Evolutionary conservation across 495 filamentous ascomycete genomes (phyloP), one percentile per base, ranked within the genome.

Genomic region (Lepidopterella palustris): DNA sequence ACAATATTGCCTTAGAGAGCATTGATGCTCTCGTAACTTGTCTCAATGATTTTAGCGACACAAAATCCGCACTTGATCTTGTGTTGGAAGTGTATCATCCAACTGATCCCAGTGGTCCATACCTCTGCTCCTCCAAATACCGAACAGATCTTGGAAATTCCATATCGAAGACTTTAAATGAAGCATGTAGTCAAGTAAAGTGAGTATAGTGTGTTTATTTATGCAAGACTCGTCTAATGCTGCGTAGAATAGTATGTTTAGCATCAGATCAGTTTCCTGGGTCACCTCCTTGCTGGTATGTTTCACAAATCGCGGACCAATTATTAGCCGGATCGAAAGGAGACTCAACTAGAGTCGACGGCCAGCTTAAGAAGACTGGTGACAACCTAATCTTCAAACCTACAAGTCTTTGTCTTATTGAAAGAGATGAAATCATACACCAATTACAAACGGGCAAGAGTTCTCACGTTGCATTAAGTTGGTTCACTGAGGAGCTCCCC

Each of bases 1-100:
- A 59, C n/a, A 58, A 65, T 29, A n/a, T 65, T 18, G 53, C 53
- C 6, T 26, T 51, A 20, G 40, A 61, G 50, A 59, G 55, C 18
- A 24, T 61, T 20, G 53, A 60, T n/a, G 53, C 21, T 6, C 29
- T 62, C 4, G 26, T 39, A 11, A 5, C 6, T 11, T 42, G 35
- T 13, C 13, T 18, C 3, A 42, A 42, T 15, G 13, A 11, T 13
- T 3, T 15, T 4, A 42, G 9, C 3, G 35, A 42, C 2, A 13
- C 35, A 15, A 42, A 42, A 3, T 11, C 35, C 13, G 40, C 54
- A 3, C 50, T 20, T 52, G 26, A 42, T 18, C 2, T 2, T 42
- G 13, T 42, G 35, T 13, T 42, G 13, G 35, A 42, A 42, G 13
- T 42, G 35, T 3, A 42, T 42, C 10, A 42, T 18, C 35, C 35